A percentile compares a stretch with the other conserved stretches of the same genome.
phyloP scores from a whole-genome alignment of 192 early-diverging fungal species.

The Anaeromyces robustus region DNA sequence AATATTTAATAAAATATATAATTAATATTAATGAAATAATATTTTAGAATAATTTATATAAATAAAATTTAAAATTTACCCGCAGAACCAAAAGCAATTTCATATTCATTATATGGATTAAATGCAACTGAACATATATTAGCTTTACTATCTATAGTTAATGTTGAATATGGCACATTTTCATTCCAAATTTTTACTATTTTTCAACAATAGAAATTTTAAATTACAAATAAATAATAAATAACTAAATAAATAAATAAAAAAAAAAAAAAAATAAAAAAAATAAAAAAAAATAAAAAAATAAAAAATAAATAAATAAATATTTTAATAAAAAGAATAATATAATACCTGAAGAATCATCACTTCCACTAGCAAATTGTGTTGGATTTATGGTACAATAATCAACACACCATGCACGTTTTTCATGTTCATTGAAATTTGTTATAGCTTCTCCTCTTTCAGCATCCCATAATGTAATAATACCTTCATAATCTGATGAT shows the following conservation, averaged over 20 bases:
- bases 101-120: constrained; percentile 55
- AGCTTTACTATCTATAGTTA: constrained; percentile 68
- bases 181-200: constrained; percentile 81
- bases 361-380: constrained; percentile 72
- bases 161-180: constrained; percentile 49
- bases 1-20: not conserved
- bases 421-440: constrained; percentile 77
- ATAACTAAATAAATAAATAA: not conserved
- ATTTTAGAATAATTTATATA: no score
- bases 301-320: not conserved
- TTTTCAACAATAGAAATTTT: not conserved
- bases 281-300: constrained; percentile 3
- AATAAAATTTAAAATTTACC: constrained; percentile 17
- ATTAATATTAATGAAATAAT: constrained; percentile 4
- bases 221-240: no score
- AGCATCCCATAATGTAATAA: constrained; percentile 74
- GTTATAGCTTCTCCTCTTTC: constrained; percentile 41
- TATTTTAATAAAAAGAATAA: no score
- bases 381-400: constrained; percentile 62
- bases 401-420: constrained; percentile 84
- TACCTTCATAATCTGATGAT: constrained; percentile 83
- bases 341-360: constrained; percentile 63
- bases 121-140: constrained; percentile 92
- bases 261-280: not conserved
- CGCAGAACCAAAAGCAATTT: constrained; percentile 78